phyloP scores from a whole-genome alignment of 805 yeast species.

The Lachancea fermentati region DNA sequence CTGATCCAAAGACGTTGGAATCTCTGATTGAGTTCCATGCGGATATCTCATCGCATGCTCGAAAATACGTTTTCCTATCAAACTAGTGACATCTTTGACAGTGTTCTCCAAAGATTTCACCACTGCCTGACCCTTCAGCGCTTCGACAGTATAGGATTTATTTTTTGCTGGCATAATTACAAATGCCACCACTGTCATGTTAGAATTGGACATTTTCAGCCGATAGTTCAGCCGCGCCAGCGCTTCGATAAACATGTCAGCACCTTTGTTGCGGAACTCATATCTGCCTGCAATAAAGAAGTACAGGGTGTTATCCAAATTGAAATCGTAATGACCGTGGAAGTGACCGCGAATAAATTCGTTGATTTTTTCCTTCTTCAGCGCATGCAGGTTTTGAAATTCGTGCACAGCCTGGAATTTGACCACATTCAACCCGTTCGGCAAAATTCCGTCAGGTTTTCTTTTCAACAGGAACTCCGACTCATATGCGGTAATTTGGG shows the following conservation, averaged over 20 bases:
- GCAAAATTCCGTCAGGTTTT: slow-evolving; percentile 96
- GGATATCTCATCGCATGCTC: slow-evolving; percentile 81
- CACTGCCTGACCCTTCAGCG: slow-evolving; percentile 93
- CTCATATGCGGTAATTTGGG: slow-evolving; percentile 96
- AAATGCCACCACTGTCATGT: slow-evolving; percentile 92
- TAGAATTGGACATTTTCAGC: slow-evolving; percentile 74
- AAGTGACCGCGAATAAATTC: slow-evolving; percentile 96
- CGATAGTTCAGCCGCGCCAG: slow-evolving; percentile 87
- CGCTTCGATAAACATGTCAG: slow-evolving; percentile 88
- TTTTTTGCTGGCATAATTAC: slow-evolving; percentile 97
- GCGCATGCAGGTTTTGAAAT: slow-evolving; percentile 92
- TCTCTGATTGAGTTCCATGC: slow-evolving; percentile 48
- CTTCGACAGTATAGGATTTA: slow-evolving; percentile 91
- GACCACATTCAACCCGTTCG: slow-evolving; percentile 92
- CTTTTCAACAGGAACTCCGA: slow-evolving; percentile 88
- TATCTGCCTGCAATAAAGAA: slow-evolving; percentile 97
- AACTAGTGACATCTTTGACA: slow-evolving; percentile 78
- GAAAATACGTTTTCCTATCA: slow-evolving; percentile 80
- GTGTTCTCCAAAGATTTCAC: slow-evolving; percentile 85
- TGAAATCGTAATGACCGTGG: slow-evolving; percentile 94
- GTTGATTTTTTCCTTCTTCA: slow-evolving; percentile 83
- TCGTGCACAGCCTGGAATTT: slow-evolving; percentile 97
- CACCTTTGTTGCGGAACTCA: slow-evolving; percentile 95
- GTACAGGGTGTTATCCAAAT: slow-evolving; percentile 86
- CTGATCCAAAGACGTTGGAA: slow-evolving; percentile 74